Evolutionary conservation across 2,329 filamentous ascomycete genomes (phyloP).

Genomic region (Fusarium chlamydosporum): DNA sequence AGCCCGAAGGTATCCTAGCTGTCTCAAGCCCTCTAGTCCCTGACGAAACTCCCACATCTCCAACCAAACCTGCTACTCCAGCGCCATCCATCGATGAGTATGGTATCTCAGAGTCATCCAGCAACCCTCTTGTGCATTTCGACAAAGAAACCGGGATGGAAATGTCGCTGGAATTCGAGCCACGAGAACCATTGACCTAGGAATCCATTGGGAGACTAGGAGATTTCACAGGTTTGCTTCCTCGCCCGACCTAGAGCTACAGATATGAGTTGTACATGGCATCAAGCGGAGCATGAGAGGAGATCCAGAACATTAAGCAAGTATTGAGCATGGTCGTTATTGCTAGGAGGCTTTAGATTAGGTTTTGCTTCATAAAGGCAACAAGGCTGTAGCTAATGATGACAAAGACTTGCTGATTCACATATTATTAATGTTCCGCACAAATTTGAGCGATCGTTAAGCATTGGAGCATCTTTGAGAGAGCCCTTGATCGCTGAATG

Average conservation of each 20-base stretch:
- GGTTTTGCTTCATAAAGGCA: no score
- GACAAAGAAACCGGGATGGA: background rate
- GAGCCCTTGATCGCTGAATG: background rate
- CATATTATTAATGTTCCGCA: no score
- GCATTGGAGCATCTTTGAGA: background rate
- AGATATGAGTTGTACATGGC: background rate
- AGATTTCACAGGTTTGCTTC: background rate
- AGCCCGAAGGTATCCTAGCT: background rate
- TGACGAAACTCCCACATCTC: background rate
- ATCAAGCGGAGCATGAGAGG: background rate
- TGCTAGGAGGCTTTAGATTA: background rate
- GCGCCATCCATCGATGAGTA: background rate
- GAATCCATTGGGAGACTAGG: background rate
- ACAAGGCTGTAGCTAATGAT: background rate
- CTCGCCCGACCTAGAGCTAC: background rate
- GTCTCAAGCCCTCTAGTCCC: background rate
- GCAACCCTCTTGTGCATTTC: background rate
- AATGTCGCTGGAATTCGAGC: constrained; percentile 9
- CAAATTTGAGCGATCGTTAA: background rate
- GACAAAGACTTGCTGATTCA: background rate
- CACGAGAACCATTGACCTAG: constrained; percentile 4
- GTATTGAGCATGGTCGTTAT: background rate
- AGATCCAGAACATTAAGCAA: background rate
- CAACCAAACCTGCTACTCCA: constrained; percentile 2
- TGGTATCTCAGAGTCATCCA: background rate